Evolutionary conservation across 495 filamentous ascomycete genomes (phyloP).

Genomic region (Astrocystis sublimbata): DNA sequence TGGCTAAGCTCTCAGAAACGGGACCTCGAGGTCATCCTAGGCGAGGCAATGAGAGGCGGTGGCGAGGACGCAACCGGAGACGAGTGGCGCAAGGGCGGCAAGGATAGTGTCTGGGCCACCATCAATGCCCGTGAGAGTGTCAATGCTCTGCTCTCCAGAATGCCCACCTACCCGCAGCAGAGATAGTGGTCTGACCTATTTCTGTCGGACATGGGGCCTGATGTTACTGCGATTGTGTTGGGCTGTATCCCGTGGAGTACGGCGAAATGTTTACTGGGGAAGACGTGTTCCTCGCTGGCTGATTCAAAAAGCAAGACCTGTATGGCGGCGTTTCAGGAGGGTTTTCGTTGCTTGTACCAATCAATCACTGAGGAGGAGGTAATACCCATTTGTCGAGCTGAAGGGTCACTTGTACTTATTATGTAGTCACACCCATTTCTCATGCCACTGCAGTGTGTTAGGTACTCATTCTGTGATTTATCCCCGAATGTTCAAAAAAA

Average conservation of each 20-base stretch:
- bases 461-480: neutral
- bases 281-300: neutral
- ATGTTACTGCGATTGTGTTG: neutral
- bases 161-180: constrained; percentile 25
- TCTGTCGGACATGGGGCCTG: neutral
- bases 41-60: constrained; percentile 71
- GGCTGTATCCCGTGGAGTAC: neutral
- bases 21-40: constrained; percentile 86
- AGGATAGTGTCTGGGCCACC: constrained; percentile 54
- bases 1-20: constrained; percentile 88
- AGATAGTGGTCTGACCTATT: too few species aligned
- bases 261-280: neutral
- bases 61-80: constrained; percentile 59
- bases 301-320: neutral
- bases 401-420: neutral
- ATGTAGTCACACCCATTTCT: too few species aligned
- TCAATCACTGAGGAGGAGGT: neutral
- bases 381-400: constrained; percentile 1
- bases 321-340: constrained; percentile 9
- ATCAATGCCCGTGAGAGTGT: constrained; percentile 58
- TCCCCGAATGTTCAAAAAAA: neutral
- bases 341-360: neutral
- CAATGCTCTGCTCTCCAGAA: constrained; percentile 52
- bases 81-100: constrained; percentile 57
- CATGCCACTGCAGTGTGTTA: neutral